Conservation (phyloP, 305 asterid species). For the Ruellia speciosa region DNA sequence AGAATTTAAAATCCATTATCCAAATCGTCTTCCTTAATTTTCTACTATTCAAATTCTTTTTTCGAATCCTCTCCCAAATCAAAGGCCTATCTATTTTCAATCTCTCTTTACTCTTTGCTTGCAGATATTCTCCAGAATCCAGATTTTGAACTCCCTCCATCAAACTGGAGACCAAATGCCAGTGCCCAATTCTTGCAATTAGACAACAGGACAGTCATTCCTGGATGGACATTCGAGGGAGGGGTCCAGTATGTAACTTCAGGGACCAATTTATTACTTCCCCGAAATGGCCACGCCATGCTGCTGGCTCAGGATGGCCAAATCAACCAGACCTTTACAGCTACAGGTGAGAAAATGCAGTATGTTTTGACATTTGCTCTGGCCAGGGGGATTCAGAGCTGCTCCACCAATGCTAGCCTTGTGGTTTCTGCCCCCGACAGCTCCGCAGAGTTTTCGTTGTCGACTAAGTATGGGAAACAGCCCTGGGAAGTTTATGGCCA, state of each 20-base stretch:
- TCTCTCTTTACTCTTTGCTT: not conserved
- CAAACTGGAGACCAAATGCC: constrained; percentile 33
- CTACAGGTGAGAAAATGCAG: constrained; percentile 27
- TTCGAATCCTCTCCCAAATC: too few relatives aligned
- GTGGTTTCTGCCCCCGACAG: constrained; percentile 49
- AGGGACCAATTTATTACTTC: constrained; percentile 6
- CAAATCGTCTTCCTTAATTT: too few relatives aligned
- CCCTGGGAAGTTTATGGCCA: constrained; percentile 48
- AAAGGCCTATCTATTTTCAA: not conserved
- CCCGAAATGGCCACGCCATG: constrained; percentile 38
- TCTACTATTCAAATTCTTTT: too few relatives aligned
- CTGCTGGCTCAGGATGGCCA: constrained; percentile 47
- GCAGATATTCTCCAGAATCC: constrained; percentile 48
- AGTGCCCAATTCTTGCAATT: constrained; percentile 13
- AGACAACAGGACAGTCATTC: constrained; percentile 37
- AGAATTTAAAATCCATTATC: too few relatives aligned
- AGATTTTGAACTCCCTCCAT: constrained; percentile 47
- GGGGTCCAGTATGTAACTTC: constrained; percentile 31
- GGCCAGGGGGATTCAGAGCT: constrained; percentile 19
- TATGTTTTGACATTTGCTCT: constrained; percentile 45
- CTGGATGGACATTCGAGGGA: constrained; percentile 57
- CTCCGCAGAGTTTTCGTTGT: constrained; percentile 32
- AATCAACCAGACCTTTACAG: constrained; percentile 51
- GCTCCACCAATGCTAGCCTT: constrained; percentile 3
- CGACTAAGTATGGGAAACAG: constrained; percentile 22